phyloP scores from a whole-genome alignment of 2,329 filamentous ascomycete genomes.

The Lachnellula arida region DNA sequence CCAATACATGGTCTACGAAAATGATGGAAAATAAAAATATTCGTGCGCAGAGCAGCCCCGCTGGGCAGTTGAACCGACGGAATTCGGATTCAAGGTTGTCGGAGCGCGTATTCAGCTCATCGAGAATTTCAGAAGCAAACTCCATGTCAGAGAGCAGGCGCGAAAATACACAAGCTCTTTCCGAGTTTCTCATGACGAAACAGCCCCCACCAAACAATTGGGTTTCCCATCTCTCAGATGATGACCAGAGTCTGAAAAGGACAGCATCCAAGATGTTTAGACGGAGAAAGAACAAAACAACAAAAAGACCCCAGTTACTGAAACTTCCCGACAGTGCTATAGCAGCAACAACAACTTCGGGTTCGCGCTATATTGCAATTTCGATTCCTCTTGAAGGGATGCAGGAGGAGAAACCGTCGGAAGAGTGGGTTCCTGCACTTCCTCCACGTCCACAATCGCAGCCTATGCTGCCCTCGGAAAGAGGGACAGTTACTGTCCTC shows the following conservation, averaged over 20 bases:
- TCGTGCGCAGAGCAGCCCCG: constrained; percentile 3
- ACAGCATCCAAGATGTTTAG: constrained; percentile 40
- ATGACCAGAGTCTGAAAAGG: constrained; percentile 37
- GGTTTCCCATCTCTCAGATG: constrained; percentile 41
- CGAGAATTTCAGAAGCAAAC: neutral
- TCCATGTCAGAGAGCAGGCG: constrained; percentile 11
- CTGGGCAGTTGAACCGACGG: constrained; percentile 5
- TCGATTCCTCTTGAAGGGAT: constrained; percentile 50
- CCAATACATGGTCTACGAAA: neutral
- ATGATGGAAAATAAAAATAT: constrained; percentile 1
- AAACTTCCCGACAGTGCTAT: constrained; percentile 52
- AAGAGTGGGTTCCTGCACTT: neutral
- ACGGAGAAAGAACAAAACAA: constrained; percentile 29
- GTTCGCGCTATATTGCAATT: constrained; percentile 55
- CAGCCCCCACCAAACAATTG: constrained; percentile 46
- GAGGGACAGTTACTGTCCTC: constrained; percentile 28
- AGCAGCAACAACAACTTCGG: constrained; percentile 47
- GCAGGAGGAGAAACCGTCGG: neutral
- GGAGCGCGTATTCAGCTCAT: constrained; percentile 1
- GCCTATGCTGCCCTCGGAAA: neutral
- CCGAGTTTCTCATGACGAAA: constrained; percentile 47
- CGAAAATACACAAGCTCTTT: constrained; percentile 33
- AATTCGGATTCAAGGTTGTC: constrained; percentile 8
- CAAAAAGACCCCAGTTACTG: constrained; percentile 30
- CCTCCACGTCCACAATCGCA: neutral